These are phyloP conservation scores for Serendipita sp. DNA, from an alignment of 1,284 basidiomycete species.

Conservation along the genomic window DNA sequence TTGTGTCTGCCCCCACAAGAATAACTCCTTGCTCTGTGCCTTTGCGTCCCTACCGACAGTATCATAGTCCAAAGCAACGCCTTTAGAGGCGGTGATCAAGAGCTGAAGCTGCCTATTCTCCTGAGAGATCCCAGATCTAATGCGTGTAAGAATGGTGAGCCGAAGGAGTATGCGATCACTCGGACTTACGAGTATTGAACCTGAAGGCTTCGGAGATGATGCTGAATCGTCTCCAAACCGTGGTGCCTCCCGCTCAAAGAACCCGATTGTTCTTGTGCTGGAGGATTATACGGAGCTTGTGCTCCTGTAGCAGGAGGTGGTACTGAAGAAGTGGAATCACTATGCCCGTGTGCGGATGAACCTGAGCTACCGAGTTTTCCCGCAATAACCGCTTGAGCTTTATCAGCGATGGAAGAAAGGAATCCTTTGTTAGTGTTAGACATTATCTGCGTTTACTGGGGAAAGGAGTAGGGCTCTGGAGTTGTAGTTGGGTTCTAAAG, in stretches of 20 bases:
- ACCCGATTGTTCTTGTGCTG: slow-evolving; percentile 7
- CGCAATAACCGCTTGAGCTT: not conserved
- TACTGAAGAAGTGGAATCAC: not conserved
- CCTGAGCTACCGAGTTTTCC: not conserved
- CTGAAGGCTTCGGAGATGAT: slow-evolving; percentile 55
- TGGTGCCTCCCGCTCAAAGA: slow-evolving; percentile 11
- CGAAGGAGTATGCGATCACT: not conserved
- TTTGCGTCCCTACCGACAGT: slow-evolving; percentile 47
- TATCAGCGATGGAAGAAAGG: not conserved
- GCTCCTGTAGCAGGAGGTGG: not conserved
- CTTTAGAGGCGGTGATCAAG: slow-evolving; percentile 62
- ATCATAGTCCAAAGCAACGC: slow-evolving; percentile 57
- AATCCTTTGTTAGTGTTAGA: not conserved
- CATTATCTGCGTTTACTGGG: not conserved
- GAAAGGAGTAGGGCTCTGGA: not conserved
- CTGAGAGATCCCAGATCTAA: not conserved
- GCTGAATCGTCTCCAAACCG: slow-evolving; percentile 24
- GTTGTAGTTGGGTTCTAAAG: not conserved
- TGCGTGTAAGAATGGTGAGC: not conserved
- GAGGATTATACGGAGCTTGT: not conserved
- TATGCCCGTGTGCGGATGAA: not conserved
- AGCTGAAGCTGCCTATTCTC: slow-evolving; percentile 14
- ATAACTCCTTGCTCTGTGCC: slow-evolving; percentile 63
- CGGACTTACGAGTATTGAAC: slow-evolving; percentile 54
- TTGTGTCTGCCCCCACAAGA: slow-evolving; percentile 63